These are phyloP conservation scores for Amauroascus niger DNA, from an alignment of 2,329 filamentous ascomycete genomes.

Conservation along the genomic window DNA sequence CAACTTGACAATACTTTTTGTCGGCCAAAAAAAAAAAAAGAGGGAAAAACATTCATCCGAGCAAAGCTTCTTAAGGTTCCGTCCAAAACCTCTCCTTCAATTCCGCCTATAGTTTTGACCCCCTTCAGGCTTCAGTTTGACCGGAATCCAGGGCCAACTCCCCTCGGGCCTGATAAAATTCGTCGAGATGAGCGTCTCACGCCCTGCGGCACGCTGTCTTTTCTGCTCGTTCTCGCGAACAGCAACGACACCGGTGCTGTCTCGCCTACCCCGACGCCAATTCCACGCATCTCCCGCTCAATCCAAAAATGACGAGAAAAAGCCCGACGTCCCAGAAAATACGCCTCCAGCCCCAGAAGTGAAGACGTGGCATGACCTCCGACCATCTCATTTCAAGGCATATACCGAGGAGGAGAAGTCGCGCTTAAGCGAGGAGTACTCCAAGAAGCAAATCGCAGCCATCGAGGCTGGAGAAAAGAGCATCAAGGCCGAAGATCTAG, in stretches of 20 bases:
- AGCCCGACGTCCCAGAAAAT: conserved; percentile 25
- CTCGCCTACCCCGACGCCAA: conserved; percentile 39
- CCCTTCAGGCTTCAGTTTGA: too few relatives aligned
- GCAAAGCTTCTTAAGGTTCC: conserved; percentile 2
- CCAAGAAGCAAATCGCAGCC: conserved; percentile 68
- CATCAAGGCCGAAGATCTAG: conserved; percentile 64
- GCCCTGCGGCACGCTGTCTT: conserved; percentile 42
- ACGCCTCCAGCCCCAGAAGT: conserved; percentile 30
- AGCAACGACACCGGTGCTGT: conserved; percentile 28
- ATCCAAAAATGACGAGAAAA: conserved; percentile 20
- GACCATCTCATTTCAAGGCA: conserved; percentile 37
- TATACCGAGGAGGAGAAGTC: conserved; percentile 60
- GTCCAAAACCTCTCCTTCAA: neutral
- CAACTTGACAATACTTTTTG: neutral
- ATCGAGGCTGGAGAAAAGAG: conserved; percentile 71
- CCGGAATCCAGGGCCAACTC: neutral
- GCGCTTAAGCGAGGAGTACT: conserved; percentile 58
- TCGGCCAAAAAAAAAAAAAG: too few relatives aligned
- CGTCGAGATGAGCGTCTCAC: conserved; percentile 41
- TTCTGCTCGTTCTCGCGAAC: conserved; percentile 38
- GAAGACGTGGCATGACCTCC: conserved; percentile 17
- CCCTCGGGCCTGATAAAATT: neutral
- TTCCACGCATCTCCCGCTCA: conserved; percentile 39
- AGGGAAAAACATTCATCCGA: conserved; percentile 5
- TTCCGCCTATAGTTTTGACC: neutral